Conservation (phyloP, 768 basidiomycete species). For the Paxillus ammoniavirescens region DNA sequence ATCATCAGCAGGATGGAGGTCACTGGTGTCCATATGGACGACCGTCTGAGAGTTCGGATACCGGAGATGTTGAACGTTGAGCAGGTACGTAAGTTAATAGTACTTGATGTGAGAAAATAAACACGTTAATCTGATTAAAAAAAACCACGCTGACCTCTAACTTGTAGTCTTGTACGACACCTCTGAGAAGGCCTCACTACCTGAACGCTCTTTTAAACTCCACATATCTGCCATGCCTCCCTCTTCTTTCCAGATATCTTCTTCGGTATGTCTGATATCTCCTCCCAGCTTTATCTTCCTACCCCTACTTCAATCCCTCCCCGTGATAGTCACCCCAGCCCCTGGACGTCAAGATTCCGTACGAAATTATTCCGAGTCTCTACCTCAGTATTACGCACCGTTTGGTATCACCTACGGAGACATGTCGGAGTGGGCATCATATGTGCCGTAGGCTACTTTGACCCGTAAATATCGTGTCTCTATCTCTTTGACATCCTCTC, state of each 20-base stretch:
- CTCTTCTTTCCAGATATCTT: slow-evolving; percentile 15
- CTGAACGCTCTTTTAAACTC: too few species aligned
- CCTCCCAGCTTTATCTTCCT: slow-evolving; percentile 19
- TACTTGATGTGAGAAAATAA: too few species aligned
- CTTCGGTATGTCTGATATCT: slow-evolving; percentile 29
- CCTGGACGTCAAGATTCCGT: neutral
- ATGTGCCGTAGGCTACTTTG: slow-evolving; percentile 37
- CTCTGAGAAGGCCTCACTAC: too few species aligned
- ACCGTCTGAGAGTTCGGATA: too few species aligned
- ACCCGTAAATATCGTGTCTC: slow-evolving; percentile 20
- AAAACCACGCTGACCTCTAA: neutral
- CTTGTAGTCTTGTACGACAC: too few species aligned
- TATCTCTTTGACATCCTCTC: neutral
- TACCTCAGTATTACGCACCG: slow-evolving; percentile 2
- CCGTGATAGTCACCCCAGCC: too few species aligned
- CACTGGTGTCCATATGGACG: slow-evolving; percentile 45
- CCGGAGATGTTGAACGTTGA: too few species aligned
- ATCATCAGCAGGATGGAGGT: slow-evolving; percentile 80
- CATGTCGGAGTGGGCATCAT: slow-evolving; percentile 42
- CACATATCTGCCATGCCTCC: neutral
- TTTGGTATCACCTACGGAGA: slow-evolving; percentile 30
- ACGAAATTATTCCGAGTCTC: neutral
- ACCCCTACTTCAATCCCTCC: too few species aligned
- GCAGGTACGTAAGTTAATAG: too few species aligned
- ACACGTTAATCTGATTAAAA: too few species aligned